phyloP scores from a whole-genome alignment of 768 basidiomycete genomes.

The Trametes sanguinea region DNA sequence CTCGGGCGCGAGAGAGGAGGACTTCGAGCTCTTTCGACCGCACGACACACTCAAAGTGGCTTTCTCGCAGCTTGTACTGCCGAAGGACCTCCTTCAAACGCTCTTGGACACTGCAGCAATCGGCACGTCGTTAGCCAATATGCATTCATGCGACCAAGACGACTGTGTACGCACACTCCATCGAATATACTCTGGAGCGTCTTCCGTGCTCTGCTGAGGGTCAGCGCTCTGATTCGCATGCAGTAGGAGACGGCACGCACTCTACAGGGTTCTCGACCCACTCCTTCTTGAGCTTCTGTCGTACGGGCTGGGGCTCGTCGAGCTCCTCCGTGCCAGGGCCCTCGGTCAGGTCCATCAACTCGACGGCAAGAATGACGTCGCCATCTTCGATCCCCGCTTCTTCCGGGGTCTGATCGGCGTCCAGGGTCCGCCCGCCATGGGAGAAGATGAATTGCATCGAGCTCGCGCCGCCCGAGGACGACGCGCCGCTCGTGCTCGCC shows the following conservation, averaged over 20 bases:
- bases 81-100: slow-evolving; percentile 84
- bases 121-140: background rate
- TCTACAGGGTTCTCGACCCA: slow-evolving; percentile 78
- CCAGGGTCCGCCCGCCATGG: slow-evolving; percentile 77
- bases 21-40: slow-evolving; percentile 92
- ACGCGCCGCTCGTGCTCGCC: slow-evolving; percentile 22
- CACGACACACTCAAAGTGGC: slow-evolving; percentile 90
- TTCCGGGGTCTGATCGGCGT: slow-evolving; percentile 81
- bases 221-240: background rate
- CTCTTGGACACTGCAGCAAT: slow-evolving; percentile 66
- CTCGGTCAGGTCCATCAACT: slow-evolving; percentile 88
- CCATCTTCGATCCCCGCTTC: slow-evolving; percentile 86
- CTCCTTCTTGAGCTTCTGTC: slow-evolving; percentile 75
- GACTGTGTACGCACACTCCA: slow-evolving; percentile 60
- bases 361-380: slow-evolving; percentile 87
- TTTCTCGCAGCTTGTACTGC: slow-evolving; percentile 88
- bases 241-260: slow-evolving; percentile 43
- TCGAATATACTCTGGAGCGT: slow-evolving; percentile 86
- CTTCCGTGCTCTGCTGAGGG: slow-evolving; percentile 57
- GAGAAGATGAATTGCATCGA: slow-evolving; percentile 83
- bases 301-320: slow-evolving; percentile 67
- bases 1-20: slow-evolving; percentile 80
- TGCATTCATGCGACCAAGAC: background rate
- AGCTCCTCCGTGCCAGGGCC: slow-evolving; percentile 60
- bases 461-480: slow-evolving; percentile 34